Percentiles rank a stretch among this genome's conserved stretches.
Evolutionary conservation across 441 rosid genomes (phyloP).

Genomic region (Aleurites moluccanus): DNA sequence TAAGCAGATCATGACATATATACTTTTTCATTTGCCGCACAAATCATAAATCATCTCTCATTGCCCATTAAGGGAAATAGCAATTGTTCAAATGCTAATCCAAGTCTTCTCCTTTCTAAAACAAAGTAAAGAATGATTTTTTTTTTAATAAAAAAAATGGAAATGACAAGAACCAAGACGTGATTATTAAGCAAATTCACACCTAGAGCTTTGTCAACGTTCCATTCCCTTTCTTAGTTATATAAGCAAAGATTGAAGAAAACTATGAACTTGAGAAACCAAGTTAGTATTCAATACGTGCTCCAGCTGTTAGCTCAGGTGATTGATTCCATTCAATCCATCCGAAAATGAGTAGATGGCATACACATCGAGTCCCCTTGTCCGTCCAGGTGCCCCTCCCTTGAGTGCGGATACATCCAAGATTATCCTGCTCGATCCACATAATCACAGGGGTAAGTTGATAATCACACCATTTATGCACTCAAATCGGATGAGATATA

Average conservation of each 20-base stretch:
- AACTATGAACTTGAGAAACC: constrained; percentile 10
- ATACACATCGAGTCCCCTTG: constrained; percentile 68
- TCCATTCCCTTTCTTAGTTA: constrained; percentile 6
- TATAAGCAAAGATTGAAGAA: constrained; percentile 18
- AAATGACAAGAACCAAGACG: constrained; percentile 1
- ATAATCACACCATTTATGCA: constrained; percentile 17
- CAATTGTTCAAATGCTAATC: constrained; percentile 27
- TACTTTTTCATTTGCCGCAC: constrained; percentile 15
- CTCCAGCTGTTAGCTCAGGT: constrained; percentile 28
- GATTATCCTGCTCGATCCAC: constrained; percentile 49
- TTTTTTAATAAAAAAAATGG: background rate
- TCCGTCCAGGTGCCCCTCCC: constrained; percentile 87
- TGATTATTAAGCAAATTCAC: constrained; percentile 4
- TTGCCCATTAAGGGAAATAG: constrained; percentile 25
- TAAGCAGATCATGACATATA: background rate
- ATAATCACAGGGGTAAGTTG: background rate
- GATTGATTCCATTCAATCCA: constrained; percentile 40
- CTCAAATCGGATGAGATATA: background rate
- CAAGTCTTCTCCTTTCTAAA: constrained; percentile 19
- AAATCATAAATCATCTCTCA: constrained; percentile 30
- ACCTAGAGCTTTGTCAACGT: constrained; percentile 5
- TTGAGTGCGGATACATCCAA: constrained; percentile 68
- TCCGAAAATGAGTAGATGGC: constrained; percentile 49
- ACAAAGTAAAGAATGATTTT: constrained; percentile 34
- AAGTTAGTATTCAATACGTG: constrained; percentile 15